Evolutionary conservation across 2,329 filamentous ascomycete genomes (phyloP).

Genomic region (Colletotrichum echinochloae): DNA sequence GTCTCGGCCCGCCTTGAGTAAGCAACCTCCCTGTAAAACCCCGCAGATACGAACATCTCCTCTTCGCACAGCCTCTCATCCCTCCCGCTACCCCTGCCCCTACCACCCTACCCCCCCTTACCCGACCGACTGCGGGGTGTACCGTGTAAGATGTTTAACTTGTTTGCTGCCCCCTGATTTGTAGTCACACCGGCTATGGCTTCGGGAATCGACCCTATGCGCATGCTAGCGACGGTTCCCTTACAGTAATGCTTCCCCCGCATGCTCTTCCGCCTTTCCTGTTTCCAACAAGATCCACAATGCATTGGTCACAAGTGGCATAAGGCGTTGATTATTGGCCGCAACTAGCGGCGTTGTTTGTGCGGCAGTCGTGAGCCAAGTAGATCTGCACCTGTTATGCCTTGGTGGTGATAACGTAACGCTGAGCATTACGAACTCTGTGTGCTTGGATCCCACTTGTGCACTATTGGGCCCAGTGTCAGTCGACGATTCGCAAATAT

Average conservation of each 20-base stretch:
- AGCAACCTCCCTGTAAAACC: conserved; percentile 24
- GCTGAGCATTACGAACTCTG: too few species aligned
- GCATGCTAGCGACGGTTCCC: neutral
- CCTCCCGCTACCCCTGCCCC: neutral
- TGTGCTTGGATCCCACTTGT: too few species aligned
- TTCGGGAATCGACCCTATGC: neutral
- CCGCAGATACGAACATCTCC: conserved; percentile 3
- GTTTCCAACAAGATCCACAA: conserved; percentile 15
- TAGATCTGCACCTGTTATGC: too few species aligned
- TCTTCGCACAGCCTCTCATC: neutral
- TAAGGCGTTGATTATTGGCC: too few species aligned
- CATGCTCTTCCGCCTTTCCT: neutral
- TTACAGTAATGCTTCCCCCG: conserved; percentile 1
- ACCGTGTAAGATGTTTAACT: neutral
- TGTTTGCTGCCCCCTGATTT: neutral
- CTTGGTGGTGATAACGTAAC: too few species aligned
- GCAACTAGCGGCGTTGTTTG: too few species aligned
- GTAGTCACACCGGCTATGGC: neutral
- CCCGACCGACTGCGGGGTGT: neutral
- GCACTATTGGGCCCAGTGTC: too few species aligned
- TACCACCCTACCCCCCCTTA: neutral
- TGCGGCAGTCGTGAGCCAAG: too few species aligned
- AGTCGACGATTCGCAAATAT: too few species aligned
- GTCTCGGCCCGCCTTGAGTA: conserved; percentile 2
- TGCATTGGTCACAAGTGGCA: too few species aligned